Evolutionary conservation across 208 protist species (phyloP).

Genomic region (Naegleria fowleri): DNA sequence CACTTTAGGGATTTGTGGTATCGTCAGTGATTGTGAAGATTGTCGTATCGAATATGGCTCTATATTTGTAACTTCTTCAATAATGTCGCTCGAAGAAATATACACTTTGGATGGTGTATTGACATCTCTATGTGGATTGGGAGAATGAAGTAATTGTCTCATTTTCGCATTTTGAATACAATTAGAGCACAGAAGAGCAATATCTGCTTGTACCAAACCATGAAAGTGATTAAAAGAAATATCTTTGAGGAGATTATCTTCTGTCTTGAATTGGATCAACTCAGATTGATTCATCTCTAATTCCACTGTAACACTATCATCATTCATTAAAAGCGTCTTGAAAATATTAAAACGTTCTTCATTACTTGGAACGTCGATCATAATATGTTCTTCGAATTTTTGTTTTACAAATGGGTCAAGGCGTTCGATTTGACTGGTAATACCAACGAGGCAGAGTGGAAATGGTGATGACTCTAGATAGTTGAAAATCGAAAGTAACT

Average conservation of each 20-base stretch:
- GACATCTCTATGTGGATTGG: background rate
- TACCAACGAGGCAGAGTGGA: background rate
- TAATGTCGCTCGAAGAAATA: background rate
- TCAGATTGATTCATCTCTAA: background rate
- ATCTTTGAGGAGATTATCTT: background rate
- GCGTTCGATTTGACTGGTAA: background rate
- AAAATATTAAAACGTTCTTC: constrained; percentile 12
- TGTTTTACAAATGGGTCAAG: constrained; percentile 8
- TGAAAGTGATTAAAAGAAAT: background rate
- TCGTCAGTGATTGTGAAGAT: constrained; percentile 53
- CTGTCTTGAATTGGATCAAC: background rate
- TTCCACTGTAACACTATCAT: background rate
- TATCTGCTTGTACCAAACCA: background rate
- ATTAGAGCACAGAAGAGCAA: background rate
- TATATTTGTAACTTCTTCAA: background rate
- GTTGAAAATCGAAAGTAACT: background rate
- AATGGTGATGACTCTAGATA: background rate
- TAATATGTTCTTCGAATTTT: constrained; percentile 22
- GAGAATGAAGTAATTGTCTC: background rate
- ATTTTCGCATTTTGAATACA: background rate
- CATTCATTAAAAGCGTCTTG: background rate
- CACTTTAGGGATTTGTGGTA: constrained; percentile 73
- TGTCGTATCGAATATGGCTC: constrained; percentile 34
- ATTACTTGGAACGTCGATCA: background rate
- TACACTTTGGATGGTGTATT: background rate